phyloP scores from a whole-genome alignment of 2,329 filamentous ascomycete genomes.

The Niveomyces coronatus region DNA sequence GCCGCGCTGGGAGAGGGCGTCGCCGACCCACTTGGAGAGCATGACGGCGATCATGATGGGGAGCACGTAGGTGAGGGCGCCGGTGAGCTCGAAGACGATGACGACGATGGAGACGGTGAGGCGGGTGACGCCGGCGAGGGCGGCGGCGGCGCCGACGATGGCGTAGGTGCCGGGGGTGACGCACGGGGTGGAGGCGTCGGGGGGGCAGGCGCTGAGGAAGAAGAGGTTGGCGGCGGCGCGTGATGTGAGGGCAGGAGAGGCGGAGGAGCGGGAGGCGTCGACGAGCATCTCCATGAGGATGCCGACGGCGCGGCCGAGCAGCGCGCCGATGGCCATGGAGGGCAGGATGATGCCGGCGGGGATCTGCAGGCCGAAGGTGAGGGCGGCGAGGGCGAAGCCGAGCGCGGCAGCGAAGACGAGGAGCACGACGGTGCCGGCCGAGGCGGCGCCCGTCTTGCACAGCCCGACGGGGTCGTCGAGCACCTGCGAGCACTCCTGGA shows the following conservation, averaged over 20 bases:
- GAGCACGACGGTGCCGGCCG: slow-evolving; percentile 71
- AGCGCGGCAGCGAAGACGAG: slow-evolving; percentile 73
- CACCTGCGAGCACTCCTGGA: slow-evolving; percentile 77
- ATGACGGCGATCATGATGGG: slow-evolving; percentile 99
- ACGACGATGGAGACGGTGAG: slow-evolving; percentile 98
- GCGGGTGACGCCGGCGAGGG: slow-evolving; percentile 85
- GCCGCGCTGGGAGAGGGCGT: slow-evolving; percentile 82
- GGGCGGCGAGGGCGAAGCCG: slow-evolving; percentile 72
- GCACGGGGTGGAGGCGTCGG: slow-evolving; percentile 76
- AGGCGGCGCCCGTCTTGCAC: slow-evolving; percentile 77
- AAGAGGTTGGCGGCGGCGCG: slow-evolving; percentile 81
- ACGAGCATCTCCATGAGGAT: slow-evolving; percentile 87
- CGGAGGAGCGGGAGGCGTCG: slow-evolving; percentile 61
- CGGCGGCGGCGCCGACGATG: slow-evolving; percentile 88
- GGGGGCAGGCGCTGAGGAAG: slow-evolving; percentile 70
- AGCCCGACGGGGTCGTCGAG: slow-evolving; percentile 81
- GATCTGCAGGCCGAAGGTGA: slow-evolving; percentile 90
- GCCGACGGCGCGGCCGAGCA: slow-evolving; percentile 81
- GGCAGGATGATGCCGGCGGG: slow-evolving; percentile 93
- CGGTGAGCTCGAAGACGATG: slow-evolving; percentile 98
- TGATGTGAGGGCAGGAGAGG: slow-evolving; percentile 71
- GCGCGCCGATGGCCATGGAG: slow-evolving; percentile 88
- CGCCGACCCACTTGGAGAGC: slow-evolving; percentile 96
- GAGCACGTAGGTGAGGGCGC: slow-evolving; percentile 88
- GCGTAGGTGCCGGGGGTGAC: slow-evolving; percentile 93